These are phyloP conservation scores for Didymella segeticola DNA, from an alignment of 2,329 filamentous ascomycete species.

Conservation along the genomic window DNA sequence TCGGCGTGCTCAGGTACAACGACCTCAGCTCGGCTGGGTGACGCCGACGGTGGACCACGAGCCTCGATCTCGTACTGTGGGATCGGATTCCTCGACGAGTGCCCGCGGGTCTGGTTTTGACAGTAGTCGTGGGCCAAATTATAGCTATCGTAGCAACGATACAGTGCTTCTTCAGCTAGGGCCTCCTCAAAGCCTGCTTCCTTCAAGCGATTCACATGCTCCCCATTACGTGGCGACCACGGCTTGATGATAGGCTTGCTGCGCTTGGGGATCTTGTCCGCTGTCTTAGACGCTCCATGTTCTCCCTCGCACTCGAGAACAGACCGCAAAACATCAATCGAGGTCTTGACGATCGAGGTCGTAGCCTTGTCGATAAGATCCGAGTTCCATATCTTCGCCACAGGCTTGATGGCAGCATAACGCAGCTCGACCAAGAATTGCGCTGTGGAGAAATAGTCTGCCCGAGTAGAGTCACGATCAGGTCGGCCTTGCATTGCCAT, in stretches of 20 bases:
- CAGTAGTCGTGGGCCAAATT: constrained; percentile 76
- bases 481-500: constrained; percentile 58
- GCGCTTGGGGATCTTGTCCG: constrained; percentile 63
- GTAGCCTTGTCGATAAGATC: constrained; percentile 81
- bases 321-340: constrained; percentile 83
- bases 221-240: constrained; percentile 59
- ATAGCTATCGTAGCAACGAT: constrained; percentile 75
- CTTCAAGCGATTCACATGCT: constrained; percentile 53
- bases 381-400: constrained; percentile 84
- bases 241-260: constrained; percentile 56
- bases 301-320: constrained; percentile 82
- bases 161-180: constrained; percentile 79
- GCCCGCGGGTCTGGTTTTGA: constrained; percentile 63
- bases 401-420: constrained; percentile 76
- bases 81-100: constrained; percentile 70
- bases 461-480: constrained; percentile 62
- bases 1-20: constrained; percentile 42
- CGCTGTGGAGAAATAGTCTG: constrained; percentile 68
- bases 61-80: constrained; percentile 56
- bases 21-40: constrained; percentile 43
- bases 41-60: constrained; percentile 35
- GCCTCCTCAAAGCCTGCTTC: constrained; percentile 61
- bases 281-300: constrained; percentile 65
- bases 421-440: constrained; percentile 90
- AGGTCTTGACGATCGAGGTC: constrained; percentile 74